Evolutionary conservation across 495 filamentous ascomycete genomes (phyloP).

Genomic region (Trichoderma reesei): DNA sequence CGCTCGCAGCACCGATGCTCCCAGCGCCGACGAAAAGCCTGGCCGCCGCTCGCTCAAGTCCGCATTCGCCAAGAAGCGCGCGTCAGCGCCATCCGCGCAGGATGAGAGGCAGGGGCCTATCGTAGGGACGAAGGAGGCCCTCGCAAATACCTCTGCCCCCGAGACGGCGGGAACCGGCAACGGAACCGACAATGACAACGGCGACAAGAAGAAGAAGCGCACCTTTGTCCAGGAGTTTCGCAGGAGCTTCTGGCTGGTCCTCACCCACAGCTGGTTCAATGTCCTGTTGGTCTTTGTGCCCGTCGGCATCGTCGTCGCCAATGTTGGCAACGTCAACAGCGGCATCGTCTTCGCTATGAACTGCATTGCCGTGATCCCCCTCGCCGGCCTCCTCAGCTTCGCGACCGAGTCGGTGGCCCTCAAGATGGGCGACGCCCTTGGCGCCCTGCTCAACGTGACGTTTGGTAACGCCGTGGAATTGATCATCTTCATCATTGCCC

Average conservation of each 20-base stretch:
- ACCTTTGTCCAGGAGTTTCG: conserved; percentile 41
- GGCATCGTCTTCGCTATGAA: conserved; percentile 62
- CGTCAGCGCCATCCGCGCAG: conserved; percentile 42
- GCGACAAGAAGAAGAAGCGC: conserved; percentile 26
- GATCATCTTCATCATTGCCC: conserved; percentile 49
- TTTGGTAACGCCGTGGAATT: conserved; percentile 87
- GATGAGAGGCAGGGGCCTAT: conserved; percentile 48
- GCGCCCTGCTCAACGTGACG: conserved; percentile 75
- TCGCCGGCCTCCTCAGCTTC: conserved; percentile 68
- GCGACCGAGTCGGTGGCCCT: conserved; percentile 76
- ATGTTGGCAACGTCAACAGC: conserved; percentile 13
- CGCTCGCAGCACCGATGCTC: not conserved
- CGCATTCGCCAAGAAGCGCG: not conserved
- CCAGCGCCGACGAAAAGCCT: not conserved
- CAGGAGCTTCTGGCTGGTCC: conserved; percentile 39
- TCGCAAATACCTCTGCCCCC: not conserved
- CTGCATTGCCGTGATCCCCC: conserved; percentile 70
- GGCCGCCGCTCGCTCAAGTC: conserved; percentile 22
- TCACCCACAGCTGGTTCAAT: conserved; percentile 68
- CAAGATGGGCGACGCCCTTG: conserved; percentile 69
- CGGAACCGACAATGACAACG: conserved; percentile 3
- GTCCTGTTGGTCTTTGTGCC: conserved; percentile 71
- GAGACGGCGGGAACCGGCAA: not conserved
- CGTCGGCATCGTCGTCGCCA: conserved; percentile 57
- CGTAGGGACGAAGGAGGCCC: conserved; percentile 25